phyloP scores from a whole-genome alignment of 495 filamentous ascomycete species.

The Cercophora newfieldiana region DNA sequence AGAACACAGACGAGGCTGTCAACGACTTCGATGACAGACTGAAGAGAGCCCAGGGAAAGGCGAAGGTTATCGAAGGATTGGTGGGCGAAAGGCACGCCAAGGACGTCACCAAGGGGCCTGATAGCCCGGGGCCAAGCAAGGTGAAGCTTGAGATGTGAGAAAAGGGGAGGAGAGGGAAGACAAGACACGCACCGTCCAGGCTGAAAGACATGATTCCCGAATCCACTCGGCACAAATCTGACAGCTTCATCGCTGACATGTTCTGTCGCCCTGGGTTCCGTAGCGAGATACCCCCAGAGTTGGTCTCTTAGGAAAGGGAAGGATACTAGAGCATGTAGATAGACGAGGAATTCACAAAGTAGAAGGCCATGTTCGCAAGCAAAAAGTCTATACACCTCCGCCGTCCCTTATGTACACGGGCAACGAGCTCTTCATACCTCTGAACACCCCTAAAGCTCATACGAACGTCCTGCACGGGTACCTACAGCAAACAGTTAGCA shows the following conservation, averaged over 20 bases:
- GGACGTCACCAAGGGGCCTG: slow-evolving; percentile 6
- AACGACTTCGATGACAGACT: slow-evolving; percentile 82
- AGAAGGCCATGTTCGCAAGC: neutral
- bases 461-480: slow-evolving; percentile 41
- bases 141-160: slow-evolving; percentile 3
- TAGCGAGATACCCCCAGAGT: neutral
- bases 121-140: slow-evolving; percentile 9
- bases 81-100: slow-evolving; percentile 53
- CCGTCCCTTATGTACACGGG: slow-evolving; percentile 22
- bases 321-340: neutral
- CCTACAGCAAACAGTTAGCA: slow-evolving; percentile 31
- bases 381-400: slow-evolving; percentile 16
- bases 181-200: neutral
- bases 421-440: neutral
- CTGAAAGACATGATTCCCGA: no score
- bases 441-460: slow-evolving; percentile 12
- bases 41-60: slow-evolving; percentile 75
- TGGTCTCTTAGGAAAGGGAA: no score
- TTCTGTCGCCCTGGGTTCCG: neutral
- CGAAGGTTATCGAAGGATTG: slow-evolving; percentile 75
- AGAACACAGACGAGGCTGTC: slow-evolving; percentile 82
- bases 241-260: neutral
- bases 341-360: neutral
- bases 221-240: no score
- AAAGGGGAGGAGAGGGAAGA: neutral